Conservation (phyloP, 2,329 filamentous ascomycete species). For the Pleomassaria siparia region DNA sequence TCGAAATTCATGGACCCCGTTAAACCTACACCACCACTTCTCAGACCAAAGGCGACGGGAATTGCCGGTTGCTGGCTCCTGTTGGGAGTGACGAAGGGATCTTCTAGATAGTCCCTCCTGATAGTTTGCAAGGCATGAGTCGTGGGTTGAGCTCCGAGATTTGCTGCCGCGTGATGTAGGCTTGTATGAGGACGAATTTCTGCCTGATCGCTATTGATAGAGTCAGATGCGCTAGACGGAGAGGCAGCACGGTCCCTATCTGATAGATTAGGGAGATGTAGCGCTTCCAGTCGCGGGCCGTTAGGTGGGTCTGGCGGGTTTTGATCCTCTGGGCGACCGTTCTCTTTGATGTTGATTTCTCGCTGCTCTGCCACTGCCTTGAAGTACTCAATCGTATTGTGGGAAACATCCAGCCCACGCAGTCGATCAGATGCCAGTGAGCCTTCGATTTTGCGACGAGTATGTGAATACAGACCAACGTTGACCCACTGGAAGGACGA, state of each 20-base stretch:
- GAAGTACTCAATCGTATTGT: conserved; percentile 46
- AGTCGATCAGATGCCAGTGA: conserved; percentile 46
- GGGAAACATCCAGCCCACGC: conserved; percentile 37
- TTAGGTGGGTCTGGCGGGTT: conserved; percentile 1
- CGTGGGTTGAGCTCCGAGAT: not conserved
- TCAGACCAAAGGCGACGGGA: not conserved
- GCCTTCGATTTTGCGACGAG: conserved; percentile 47
- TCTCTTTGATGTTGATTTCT: conserved; percentile 17
- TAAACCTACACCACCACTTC: not conserved
- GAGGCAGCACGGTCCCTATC: conserved; percentile 8
- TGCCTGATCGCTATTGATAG: conserved; percentile 1
- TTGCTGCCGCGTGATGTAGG: not conserved
- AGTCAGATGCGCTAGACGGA: conserved; percentile 10
- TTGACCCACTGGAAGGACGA: conserved; percentile 47
- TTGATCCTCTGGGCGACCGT: conserved; percentile 10
- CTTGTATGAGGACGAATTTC: not conserved
- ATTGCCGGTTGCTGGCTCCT: conserved; percentile 1
- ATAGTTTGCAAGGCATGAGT: conserved; percentile 10
- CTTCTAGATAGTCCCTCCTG: conserved; percentile 21
- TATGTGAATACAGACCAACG: conserved; percentile 48
- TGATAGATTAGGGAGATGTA: conserved; percentile 5
- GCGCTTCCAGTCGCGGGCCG: not conserved
- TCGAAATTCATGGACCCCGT: conserved; percentile 25
- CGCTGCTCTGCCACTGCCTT: conserved; percentile 45
- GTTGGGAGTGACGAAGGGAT: conserved; percentile 27